Evolutionary conservation across 2,329 filamentous ascomycete genomes (phyloP).

Genomic region (Xylaria multiplex): DNA sequence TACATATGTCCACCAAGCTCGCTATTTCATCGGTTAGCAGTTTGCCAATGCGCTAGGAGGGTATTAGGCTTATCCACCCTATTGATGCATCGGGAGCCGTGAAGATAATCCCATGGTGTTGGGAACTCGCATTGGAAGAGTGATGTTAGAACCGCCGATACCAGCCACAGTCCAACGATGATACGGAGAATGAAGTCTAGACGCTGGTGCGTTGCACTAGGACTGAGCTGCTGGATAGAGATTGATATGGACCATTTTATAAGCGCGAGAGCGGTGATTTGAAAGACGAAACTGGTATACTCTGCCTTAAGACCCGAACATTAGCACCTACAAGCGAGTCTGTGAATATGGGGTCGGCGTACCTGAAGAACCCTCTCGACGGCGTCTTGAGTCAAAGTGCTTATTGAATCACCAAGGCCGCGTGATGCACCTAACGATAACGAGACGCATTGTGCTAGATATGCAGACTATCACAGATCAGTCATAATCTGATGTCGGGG

Average conservation of each 20-base stretch:
- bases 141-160: conserved; percentile 30
- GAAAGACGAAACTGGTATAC: conserved; percentile 39
- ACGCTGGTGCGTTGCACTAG: conserved; percentile 29
- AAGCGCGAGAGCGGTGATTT: conserved; percentile 38
- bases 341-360: neutral
- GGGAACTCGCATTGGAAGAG: conserved; percentile 42
- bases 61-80: conserved; percentile 24
- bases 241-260: conserved; percentile 41
- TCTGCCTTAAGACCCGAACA: conserved; percentile 35
- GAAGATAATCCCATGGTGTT: conserved; percentile 41
- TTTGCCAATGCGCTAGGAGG: neutral
- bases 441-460: conserved; percentile 40
- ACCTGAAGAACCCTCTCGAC: conserved; percentile 36
- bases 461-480: conserved; percentile 31
- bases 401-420: conserved; percentile 37
- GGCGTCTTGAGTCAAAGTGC: conserved; percentile 25
- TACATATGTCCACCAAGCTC: conserved; percentile 36
- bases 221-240: conserved; percentile 39
- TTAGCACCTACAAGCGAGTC: neutral
- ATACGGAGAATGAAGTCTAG: conserved; percentile 33
- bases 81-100: conserved; percentile 36
- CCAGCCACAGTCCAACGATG: conserved; percentile 35
- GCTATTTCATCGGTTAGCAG: conserved; percentile 17
- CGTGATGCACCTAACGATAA: conserved; percentile 38
- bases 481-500: neutral